Conservation (phyloP, 345 rosid genomes). For the Populus simonii region DNA sequence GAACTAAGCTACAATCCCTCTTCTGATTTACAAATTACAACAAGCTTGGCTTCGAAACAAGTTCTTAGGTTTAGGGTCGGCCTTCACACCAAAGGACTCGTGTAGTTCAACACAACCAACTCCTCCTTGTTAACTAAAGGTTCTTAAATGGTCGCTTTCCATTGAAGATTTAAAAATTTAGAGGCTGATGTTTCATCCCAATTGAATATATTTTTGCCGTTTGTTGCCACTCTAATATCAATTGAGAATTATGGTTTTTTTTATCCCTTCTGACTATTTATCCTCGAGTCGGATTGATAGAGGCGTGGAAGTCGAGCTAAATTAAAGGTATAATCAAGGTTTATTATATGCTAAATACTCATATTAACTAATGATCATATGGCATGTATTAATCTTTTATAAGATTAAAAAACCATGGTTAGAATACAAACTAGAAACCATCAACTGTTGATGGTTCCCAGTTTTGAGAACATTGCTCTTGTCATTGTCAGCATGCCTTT, state of each 20-base stretch:
- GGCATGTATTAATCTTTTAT: neutral
- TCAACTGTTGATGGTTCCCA: neutral
- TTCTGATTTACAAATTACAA: neutral
- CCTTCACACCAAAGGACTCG: neutral
- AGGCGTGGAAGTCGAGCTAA: slow-evolving; percentile 5
- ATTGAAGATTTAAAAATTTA: slow-evolving; percentile 13
- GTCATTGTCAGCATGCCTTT: slow-evolving; percentile 22
- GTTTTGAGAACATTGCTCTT: slow-evolving; percentile 16
- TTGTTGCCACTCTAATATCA: slow-evolving; percentile 9
- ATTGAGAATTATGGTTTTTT: neutral
- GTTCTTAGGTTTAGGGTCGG: neutral
- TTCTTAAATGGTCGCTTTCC: slow-evolving; percentile 23
- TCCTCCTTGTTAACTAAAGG: neutral
- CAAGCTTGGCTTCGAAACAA: neutral
- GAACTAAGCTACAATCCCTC: neutral
- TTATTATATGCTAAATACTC: neutral
- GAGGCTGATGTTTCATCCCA: slow-evolving; percentile 21
- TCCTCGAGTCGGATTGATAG: slow-evolving; percentile 8
- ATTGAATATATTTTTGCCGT: slow-evolving; percentile 9
- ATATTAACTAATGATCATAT: neutral
- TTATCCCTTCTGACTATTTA: neutral
- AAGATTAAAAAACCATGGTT: slow-evolving; percentile 1
- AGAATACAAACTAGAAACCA: neutral
- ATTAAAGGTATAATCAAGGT: slow-evolving; percentile 13
- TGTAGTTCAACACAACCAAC: neutral